Conservation (phyloP, 768 basidiomycete species). For the Crepidotus variabilis region DNA sequence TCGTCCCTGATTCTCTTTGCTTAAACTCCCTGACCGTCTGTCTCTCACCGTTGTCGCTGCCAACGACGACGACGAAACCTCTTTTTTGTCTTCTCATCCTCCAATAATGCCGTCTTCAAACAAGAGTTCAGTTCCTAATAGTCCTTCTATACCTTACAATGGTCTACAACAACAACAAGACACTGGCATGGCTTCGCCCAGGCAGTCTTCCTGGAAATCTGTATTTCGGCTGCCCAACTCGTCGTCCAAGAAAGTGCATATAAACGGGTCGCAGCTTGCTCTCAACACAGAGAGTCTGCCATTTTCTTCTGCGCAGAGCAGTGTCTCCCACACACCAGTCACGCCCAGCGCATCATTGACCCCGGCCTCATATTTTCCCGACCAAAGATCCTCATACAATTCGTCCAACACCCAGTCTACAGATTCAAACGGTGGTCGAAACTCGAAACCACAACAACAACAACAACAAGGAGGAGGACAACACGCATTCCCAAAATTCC, state of each 20-base stretch:
- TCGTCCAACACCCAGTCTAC: constrained; percentile 75
- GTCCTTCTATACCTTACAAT: constrained; percentile 14
- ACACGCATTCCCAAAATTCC: constrained; percentile 23
- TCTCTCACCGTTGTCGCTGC: constrained; percentile 10
- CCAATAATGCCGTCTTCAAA: constrained; percentile 23
- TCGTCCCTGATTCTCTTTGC: constrained; percentile 20
- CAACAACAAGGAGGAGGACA: constrained; percentile 25
- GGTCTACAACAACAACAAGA: background rate
- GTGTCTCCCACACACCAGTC: constrained; percentile 33
- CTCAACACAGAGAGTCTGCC: constrained; percentile 45
- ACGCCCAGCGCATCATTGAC: constrained; percentile 48
- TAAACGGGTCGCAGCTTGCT: constrained; percentile 38
- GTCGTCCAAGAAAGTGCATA: constrained; percentile 56
- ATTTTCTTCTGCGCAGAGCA: constrained; percentile 25
- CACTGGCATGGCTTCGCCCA: constrained; percentile 17
- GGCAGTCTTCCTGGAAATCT: constrained; percentile 59
- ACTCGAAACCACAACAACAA: no score
- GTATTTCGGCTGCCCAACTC: constrained; percentile 66
- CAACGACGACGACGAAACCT: constrained; percentile 13
- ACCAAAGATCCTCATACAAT: constrained; percentile 73
- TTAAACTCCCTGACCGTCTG: constrained; percentile 12
- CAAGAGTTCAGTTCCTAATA: constrained; percentile 17
- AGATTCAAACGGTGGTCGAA: constrained; percentile 51
- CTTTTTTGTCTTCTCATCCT: constrained; percentile 4
- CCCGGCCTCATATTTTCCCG: constrained; percentile 52